Conservation (phyloP, 78 protist genomes). For the Tieghemostelium lacteum region DNA sequence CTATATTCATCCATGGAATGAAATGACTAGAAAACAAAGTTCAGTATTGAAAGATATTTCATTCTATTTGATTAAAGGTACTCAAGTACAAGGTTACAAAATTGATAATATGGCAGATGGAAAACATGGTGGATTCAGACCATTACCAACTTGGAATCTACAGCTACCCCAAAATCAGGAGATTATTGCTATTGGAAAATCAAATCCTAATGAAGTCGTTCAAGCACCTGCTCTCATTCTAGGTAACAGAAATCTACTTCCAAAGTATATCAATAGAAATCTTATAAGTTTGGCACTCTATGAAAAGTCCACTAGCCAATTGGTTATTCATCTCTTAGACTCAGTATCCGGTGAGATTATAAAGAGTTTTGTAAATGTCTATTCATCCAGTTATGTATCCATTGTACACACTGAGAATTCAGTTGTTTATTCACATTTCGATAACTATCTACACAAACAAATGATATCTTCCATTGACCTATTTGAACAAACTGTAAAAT, state of each 20-base stretch:
- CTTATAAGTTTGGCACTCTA: constrained; percentile 11
- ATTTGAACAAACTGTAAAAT: constrained; percentile 33
- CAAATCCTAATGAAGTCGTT: constrained; percentile 42
- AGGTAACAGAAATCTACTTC: constrained; percentile 51
- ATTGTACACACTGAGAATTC: constrained; percentile 57
- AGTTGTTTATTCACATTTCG: constrained; percentile 42
- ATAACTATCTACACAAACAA: constrained; percentile 16
- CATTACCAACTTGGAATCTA: constrained; percentile 22
- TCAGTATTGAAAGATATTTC: neutral
- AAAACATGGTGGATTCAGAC: constrained; percentile 8
- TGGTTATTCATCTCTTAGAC: neutral
- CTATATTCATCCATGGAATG: constrained; percentile 34
- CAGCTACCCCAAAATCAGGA: neutral
- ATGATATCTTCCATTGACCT: constrained; percentile 33
- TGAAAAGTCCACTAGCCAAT: neutral
- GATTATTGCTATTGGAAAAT: neutral
- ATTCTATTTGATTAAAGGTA: constrained; percentile 1
- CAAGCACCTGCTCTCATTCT: constrained; percentile 56
- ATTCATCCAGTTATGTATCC: constrained; percentile 18
- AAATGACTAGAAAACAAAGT: neutral
- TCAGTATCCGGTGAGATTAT: constrained; percentile 58
- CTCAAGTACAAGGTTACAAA: constrained; percentile 10
- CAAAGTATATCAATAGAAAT: constrained; percentile 65
- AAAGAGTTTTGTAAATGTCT: constrained; percentile 19
- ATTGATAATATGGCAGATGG: constrained; percentile 65